A percentile compares a stretch with the other conserved stretches of the same genome.
These are phyloP conservation scores for Casuarina cunninghamiana DNA, from an alignment of 306 rosid genomes.

Conservation along the genomic window DNA sequence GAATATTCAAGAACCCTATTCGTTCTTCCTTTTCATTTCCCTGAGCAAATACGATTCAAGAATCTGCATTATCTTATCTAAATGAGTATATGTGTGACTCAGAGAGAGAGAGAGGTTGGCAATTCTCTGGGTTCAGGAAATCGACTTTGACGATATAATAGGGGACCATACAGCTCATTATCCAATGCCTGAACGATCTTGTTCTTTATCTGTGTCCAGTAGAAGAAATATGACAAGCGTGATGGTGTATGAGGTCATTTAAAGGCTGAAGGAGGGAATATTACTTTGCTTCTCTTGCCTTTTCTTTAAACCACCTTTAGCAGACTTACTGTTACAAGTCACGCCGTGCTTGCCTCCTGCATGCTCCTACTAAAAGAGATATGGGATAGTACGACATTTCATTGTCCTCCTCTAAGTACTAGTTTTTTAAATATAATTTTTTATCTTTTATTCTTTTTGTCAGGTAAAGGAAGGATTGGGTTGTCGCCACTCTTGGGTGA, in stretches of 20 bases:
- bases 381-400: not conserved
- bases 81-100: not conserved
- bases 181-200: conserved; percentile 21
- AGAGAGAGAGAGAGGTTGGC: not conserved
- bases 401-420: not conserved
- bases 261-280: conserved; percentile 11
- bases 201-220: conserved; percentile 25
- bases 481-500: no score
- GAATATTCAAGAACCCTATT: not conserved
- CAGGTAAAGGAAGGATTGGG: no score
- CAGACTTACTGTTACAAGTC: not conserved
- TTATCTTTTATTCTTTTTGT: no score
- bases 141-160: conserved; percentile 27
- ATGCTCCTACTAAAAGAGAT: not conserved
- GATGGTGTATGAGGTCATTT: conserved; percentile 32
- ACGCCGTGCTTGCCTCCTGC: not conserved
- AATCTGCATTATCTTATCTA: conserved; percentile 28
- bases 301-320: not conserved
- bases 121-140: conserved; percentile 18
- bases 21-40: no score
- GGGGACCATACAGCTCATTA: conserved; percentile 44
- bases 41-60: conserved; percentile 5
- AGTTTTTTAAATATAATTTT: no score
- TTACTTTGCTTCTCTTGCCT: not conserved
- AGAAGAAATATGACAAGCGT: conserved; percentile 34